These are phyloP conservation scores for Aspergillus fructus DNA, from an alignment of 2,329 filamentous ascomycete species.

Conservation along the genomic window DNA sequence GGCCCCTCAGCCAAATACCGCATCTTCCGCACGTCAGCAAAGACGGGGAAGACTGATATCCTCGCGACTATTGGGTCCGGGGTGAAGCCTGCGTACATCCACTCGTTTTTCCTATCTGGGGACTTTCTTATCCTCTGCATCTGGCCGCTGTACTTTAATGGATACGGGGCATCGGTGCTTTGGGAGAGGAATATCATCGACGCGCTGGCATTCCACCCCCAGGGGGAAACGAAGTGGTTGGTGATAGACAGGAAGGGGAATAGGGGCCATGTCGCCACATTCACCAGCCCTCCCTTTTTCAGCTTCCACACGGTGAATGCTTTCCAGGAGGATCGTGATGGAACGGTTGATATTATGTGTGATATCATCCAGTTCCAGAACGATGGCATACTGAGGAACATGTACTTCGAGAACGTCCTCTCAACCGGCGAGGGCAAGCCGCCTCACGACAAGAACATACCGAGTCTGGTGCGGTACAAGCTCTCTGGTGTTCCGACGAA, in stretches of 20 bases:
- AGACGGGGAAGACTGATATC: conserved; percentile 64
- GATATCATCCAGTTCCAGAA: conserved; percentile 66
- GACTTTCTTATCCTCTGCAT: conserved; percentile 71
- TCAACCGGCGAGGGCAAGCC: conserved; percentile 48
- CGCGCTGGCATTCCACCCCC: conserved; percentile 60
- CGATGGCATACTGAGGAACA: conserved; percentile 62
- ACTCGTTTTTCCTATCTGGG: conserved; percentile 72
- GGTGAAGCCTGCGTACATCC: conserved; percentile 64
- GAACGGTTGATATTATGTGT: conserved; percentile 54
- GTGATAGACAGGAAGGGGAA: conserved; percentile 65
- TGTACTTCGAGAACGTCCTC: conserved; percentile 68
- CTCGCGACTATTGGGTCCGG: conserved; percentile 60
- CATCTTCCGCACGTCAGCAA: conserved; percentile 65
- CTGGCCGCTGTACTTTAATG: conserved; percentile 57
- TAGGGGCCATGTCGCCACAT: conserved; percentile 65
- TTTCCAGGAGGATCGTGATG: conserved; percentile 58
- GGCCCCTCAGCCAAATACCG: conserved; percentile 60
- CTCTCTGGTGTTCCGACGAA: no score
- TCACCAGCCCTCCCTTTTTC: conserved; percentile 67
- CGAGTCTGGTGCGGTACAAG: conserved; percentile 28
- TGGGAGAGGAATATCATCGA: conserved; percentile 56
- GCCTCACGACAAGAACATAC: conserved; percentile 33
- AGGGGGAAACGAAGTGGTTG: conserved; percentile 63
- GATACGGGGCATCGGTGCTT: conserved; percentile 46
- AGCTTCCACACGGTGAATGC: conserved; percentile 77